These are phyloP conservation scores for Exophiala mesophila DNA, from an alignment of 2,329 filamentous ascomycete genomes.

Conservation along the genomic window DNA sequence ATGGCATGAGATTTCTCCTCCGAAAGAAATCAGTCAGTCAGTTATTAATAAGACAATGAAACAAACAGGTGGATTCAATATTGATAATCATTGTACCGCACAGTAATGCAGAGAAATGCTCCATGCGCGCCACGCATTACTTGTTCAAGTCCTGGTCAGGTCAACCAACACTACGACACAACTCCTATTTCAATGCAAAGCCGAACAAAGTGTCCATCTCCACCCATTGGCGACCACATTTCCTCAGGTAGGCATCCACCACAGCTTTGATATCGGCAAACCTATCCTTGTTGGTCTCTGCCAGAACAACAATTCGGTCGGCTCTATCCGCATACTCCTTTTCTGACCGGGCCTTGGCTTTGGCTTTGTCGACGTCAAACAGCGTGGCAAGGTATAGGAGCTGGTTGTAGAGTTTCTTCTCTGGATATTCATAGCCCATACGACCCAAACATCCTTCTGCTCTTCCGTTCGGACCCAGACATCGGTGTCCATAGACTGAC, in stretches of 20 bases:
- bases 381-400: constrained; percentile 78
- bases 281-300: constrained; percentile 73
- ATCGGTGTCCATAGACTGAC: constrained; percentile 85
- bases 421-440: constrained; percentile 82
- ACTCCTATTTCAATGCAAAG: constrained; percentile 39
- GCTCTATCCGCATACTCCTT: constrained; percentile 52
- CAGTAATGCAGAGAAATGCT: too few species aligned
- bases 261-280: constrained; percentile 72
- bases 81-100: too few species aligned
- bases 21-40: too few species aligned
- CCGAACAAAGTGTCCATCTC: constrained; percentile 86
- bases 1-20: too few species aligned
- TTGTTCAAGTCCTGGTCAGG: not conserved
- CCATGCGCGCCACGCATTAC: too few species aligned
- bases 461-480: constrained; percentile 79
- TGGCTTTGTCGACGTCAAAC: constrained; percentile 85
- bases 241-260: constrained; percentile 79
- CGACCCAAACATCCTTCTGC: constrained; percentile 77
- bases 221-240: constrained; percentile 88
- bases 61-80: too few species aligned
- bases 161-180: not conserved
- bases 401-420: constrained; percentile 93
- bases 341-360: constrained; percentile 45
- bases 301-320: constrained; percentile 65
- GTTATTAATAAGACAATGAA: too few species aligned